Conservation (phyloP, 352 stramenopile species). For the Pythium utonaiense region DNA sequence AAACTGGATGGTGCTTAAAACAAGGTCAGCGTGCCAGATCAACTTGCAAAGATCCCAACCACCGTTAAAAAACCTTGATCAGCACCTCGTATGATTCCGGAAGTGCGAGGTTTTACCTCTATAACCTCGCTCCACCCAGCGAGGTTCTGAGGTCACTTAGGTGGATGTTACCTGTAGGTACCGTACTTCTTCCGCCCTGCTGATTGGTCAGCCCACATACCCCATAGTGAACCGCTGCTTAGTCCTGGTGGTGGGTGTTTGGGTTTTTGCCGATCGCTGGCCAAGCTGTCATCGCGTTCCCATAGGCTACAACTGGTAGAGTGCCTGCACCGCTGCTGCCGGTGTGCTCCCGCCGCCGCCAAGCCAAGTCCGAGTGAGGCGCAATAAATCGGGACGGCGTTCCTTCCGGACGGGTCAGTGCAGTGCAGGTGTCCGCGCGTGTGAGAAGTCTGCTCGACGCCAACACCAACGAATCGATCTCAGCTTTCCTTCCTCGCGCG, state of each 20-base stretch:
- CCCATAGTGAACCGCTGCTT: slow-evolving; percentile 10
- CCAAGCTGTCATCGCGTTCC: slow-evolving; percentile 6
- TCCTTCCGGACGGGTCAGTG: slow-evolving; percentile 5
- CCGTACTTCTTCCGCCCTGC: neutral
- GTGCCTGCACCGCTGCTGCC: neutral
- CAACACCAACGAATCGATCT: neutral
- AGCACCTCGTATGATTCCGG: too few species aligned
- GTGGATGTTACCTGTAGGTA: slow-evolving; percentile 16
- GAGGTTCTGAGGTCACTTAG: slow-evolving; percentile 12
- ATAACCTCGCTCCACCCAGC: slow-evolving; percentile 15
- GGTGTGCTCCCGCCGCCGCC: slow-evolving; percentile 2
- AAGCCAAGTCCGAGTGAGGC: slow-evolving; percentile 8
- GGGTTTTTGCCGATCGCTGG: slow-evolving; percentile 21
- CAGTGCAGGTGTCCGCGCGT: too few species aligned
- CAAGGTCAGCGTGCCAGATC: neutral
- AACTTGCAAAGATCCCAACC: neutral
- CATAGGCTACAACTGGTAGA: slow-evolving; percentile 4
- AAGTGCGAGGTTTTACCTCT: slow-evolving; percentile 9
- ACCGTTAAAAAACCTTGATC: neutral
- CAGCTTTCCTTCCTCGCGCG: neutral
- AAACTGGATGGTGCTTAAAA: neutral
- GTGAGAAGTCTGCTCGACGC: neutral
- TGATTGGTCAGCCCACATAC: slow-evolving; percentile 1
- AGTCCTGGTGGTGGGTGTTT: slow-evolving; percentile 6
- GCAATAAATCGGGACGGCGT: slow-evolving; percentile 18